A percentile compares a stretch with the other conserved stretches of the same genome.
Evolutionary conservation across 306 rosid genomes (phyloP).

Genomic region (Coriaria nepalensis): DNA sequence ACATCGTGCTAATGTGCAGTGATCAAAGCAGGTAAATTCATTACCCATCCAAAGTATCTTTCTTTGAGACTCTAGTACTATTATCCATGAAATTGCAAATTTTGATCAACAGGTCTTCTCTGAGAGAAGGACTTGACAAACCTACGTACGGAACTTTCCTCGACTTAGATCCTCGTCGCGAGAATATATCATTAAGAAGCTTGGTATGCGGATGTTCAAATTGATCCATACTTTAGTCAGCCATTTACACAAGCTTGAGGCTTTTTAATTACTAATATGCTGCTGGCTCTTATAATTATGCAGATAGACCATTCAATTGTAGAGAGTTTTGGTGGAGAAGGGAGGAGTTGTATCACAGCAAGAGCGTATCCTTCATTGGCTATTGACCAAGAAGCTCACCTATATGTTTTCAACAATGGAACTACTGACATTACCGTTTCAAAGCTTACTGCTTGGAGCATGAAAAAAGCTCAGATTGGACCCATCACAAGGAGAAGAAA

Average conservation of each 20-base stretch:
- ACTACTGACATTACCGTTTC: conserved; percentile 22
- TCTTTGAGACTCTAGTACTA: too few species aligned
- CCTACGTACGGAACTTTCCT: conserved; percentile 44
- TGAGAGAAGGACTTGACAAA: conserved; percentile 32
- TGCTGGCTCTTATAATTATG: background rate
- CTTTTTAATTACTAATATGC: too few species aligned
- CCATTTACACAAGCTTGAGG: too few species aligned
- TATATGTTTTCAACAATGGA: conserved; percentile 53
- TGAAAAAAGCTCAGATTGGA: conserved; percentile 31
- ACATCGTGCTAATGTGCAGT: conserved; percentile 55
- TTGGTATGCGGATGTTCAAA: conserved; percentile 25
- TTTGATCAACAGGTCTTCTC: conserved; percentile 38
- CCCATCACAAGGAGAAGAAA: too few species aligned
- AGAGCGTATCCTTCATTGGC: conserved; percentile 62
- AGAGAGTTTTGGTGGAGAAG: conserved; percentile 65
- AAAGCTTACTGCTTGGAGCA: conserved; percentile 48
- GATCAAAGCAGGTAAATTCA: conserved; percentile 50
- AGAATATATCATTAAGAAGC: conserved; percentile 43
- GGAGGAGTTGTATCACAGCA: conserved; percentile 42
- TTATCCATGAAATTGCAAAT: too few species aligned
- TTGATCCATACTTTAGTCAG: too few species aligned
- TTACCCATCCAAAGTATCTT: background rate
- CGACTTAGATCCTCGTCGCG: conserved; percentile 23
- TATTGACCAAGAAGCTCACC: conserved; percentile 31
- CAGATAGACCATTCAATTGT: conserved; percentile 67